phyloP scores from a whole-genome alignment of 2,329 filamentous ascomycete genomes.

The Polychaeton citri region DNA sequence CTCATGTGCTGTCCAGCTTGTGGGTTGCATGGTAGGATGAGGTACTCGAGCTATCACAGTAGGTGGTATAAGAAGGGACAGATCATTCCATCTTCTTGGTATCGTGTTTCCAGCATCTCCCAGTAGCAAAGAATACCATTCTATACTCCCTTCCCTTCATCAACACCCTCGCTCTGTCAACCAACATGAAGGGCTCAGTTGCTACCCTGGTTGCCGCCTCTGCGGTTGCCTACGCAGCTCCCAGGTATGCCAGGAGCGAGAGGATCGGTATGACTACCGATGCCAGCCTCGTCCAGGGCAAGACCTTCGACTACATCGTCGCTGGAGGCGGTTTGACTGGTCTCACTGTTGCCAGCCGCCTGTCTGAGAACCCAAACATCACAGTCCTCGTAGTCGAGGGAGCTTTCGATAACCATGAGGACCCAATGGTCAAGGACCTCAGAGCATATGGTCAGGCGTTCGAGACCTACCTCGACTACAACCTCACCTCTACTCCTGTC shows the following conservation, averaged over 20 bases:
- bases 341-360: conserved; percentile 17
- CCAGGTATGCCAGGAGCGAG: too few relatives aligned
- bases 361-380: conserved; percentile 16
- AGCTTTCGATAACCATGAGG: conserved; percentile 8
- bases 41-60: too few relatives aligned
- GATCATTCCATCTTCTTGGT: not conserved
- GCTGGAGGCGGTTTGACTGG: conserved; percentile 18
- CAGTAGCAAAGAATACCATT: not conserved
- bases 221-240: not conserved
- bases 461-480: conserved; percentile 10
- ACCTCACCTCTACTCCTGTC: conserved; percentile 11
- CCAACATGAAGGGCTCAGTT: not conserved
- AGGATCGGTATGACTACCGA: not conserved
- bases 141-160: not conserved
- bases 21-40: too few relatives aligned
- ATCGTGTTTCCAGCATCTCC: not conserved
- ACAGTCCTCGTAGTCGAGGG: conserved; percentile 21
- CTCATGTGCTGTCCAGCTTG: not conserved
- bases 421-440: conserved; percentile 11
- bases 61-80: too few relatives aligned
- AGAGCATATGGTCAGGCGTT: conserved; percentile 13
- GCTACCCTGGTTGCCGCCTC: not conserved
- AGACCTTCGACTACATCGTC: conserved; percentile 4
- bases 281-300: not conserved
- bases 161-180: too few relatives aligned